Base-by-base conservation (phyloP, 192 early-diverging fungal species). In the Backusella australiensis region DNA sequence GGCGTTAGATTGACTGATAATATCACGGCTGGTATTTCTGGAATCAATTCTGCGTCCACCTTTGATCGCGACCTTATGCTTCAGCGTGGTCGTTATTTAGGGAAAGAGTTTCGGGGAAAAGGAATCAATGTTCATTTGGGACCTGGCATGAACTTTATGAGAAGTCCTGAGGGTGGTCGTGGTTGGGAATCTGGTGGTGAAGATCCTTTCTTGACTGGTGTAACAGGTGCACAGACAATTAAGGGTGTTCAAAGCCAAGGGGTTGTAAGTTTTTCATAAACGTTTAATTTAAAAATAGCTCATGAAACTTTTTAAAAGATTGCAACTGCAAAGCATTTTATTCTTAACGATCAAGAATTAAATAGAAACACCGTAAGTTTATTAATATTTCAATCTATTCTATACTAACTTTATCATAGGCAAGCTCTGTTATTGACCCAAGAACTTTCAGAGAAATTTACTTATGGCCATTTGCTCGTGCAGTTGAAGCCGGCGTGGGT, bases 381-480 rank as follows among this genome's bases (percentile, higher is more conserved):
- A 14, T 44, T 3, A 17, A 44, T 44, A 44, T 4, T 44, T 44
- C 15, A 14, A 4, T 4, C 0, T 44, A 17, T 3, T 17, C 1
- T 32, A 2, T 44, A 17, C 15, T 17, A 44, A 44, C 42, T 44
- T 44, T 12, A 2, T 4, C 12, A 21, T 71, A 4, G 38, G 26
- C 26, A 6, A 53, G 75, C n/a, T 88, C 89, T 35, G 75, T 80
- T 44, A 76, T 91, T 29, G 89, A 90, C 63, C 82, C 83, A 29
- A 66, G 85, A 41, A 87, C 90, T 4, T 67, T 92, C n/a, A 87
- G 86, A 38, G 90, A 91, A 75, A 65, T 92, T 26, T 91, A 91
- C 73, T 59, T 90, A 7, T 79, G 69, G 44, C 88, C 90, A 12
- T 91, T 93, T 74, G 79, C 87, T 56, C 86, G 81, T 21, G 76